Evolutionary conservation across 2,329 filamentous ascomycete species (phyloP).

Genomic region (Blastomyces parvus): DNA sequence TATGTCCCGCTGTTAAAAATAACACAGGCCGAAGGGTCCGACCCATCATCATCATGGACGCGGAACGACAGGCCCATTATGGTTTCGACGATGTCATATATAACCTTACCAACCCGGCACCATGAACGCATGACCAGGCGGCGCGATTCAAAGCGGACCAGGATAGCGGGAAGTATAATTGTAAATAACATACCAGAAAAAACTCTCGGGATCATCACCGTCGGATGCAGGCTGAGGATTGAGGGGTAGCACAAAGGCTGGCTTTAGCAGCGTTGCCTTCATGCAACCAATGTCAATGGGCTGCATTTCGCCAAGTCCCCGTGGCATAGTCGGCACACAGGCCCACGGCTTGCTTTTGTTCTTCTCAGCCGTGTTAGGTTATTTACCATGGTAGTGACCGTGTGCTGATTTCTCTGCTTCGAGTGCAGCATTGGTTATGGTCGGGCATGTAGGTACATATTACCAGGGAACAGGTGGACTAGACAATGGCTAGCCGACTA

Average conservation of each 20-base stretch:
- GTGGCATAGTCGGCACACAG: not conserved
- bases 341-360: not conserved
- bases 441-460: too few species aligned
- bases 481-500: too few species aligned
- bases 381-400: too few species aligned
- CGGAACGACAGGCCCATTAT: not conserved
- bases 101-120: not conserved
- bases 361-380: not conserved
- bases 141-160: not conserved
- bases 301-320: not conserved
- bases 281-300: not conserved
- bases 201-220: not conserved
- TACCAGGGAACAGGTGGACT: too few species aligned
- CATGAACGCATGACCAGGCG: not conserved
- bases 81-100: not conserved
- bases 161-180: not conserved
- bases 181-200: not conserved
- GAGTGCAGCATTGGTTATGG: too few species aligned
- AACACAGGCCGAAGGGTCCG: not conserved
- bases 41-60: not conserved
- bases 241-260: not conserved
- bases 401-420: too few species aligned
- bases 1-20: not conserved
- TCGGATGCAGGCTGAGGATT: not conserved
- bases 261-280: not conserved